Evolutionary conservation across 306 rosid species (phyloP).

Genomic region (Albizia julibrissin): DNA sequence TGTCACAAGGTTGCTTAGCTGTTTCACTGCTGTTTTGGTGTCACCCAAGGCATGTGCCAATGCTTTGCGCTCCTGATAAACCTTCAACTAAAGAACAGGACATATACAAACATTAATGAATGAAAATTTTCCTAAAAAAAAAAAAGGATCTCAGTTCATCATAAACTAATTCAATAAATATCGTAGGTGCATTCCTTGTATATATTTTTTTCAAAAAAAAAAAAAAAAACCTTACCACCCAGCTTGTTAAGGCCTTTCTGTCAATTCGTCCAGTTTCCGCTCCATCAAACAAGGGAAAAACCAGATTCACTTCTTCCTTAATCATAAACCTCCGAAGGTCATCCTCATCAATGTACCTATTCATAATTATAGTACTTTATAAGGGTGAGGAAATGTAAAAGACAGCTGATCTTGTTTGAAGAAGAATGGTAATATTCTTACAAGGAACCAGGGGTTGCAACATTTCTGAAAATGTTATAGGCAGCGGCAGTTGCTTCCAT

Average conservation of each 20-base stretch:
- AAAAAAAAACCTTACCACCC: conserved; percentile 67
- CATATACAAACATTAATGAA: conserved; percentile 6
- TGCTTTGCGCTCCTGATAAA: conserved; percentile 83
- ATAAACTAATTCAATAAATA: neutral
- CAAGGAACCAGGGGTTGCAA: conserved; percentile 63
- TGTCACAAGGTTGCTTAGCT: conserved; percentile 74
- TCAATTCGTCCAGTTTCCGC: conserved; percentile 58
- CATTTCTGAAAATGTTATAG: conserved; percentile 67
- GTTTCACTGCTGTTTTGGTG: conserved; percentile 90
- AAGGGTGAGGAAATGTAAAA: neutral
- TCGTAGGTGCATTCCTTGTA: neutral
- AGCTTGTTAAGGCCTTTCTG: conserved; percentile 64
- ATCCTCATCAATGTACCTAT: conserved; percentile 73
- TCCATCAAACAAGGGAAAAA: conserved; percentile 62
- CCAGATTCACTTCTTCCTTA: conserved; percentile 76
- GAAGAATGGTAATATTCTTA: conserved; percentile 43
- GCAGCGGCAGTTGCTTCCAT: conserved; percentile 91
- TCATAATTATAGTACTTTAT: conserved; percentile 22
- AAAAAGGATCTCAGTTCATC: conserved; percentile 17
- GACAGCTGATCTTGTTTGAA: neutral
- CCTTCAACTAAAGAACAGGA: conserved; percentile 64
- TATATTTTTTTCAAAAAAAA: too few species aligned
- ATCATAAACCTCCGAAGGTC: conserved; percentile 82
- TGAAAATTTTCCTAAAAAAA: neutral
- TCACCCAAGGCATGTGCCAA: conserved; percentile 84